These are phyloP conservation scores for Mycena venus DNA, from an alignment of 768 basidiomycete genomes.

Conservation along the genomic window DNA sequence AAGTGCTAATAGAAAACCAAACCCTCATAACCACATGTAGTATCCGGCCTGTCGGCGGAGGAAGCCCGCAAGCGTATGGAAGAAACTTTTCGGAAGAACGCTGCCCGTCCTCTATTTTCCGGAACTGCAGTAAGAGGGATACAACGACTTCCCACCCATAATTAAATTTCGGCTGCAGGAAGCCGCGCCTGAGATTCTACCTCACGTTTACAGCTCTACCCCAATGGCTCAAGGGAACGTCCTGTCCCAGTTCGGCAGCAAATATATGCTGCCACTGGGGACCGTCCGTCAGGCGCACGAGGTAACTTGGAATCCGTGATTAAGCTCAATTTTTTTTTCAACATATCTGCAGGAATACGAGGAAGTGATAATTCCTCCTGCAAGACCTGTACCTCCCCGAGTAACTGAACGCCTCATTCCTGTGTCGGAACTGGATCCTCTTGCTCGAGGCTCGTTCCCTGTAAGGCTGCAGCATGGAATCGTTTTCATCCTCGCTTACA, in stretches of 20 bases:
- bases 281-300: slow-evolving; percentile 78
- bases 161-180: slow-evolving; percentile 50
- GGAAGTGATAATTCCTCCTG: slow-evolving; percentile 92
- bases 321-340: not conserved
- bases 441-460: slow-evolving; percentile 88
- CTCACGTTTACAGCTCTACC: slow-evolving; percentile 90
- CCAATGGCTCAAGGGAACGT: slow-evolving; percentile 70
- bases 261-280: slow-evolving; percentile 87
- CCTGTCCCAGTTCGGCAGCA: slow-evolving; percentile 80
- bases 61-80: slow-evolving; percentile 76
- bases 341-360: slow-evolving; percentile 76
- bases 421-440: slow-evolving; percentile 79
- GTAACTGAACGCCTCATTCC: slow-evolving; percentile 77
- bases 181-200: slow-evolving; percentile 72
- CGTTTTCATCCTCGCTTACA: not conserved
- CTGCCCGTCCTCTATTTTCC: slow-evolving; percentile 75
- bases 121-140: slow-evolving; percentile 60
- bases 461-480: slow-evolving; percentile 60
- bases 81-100: slow-evolving; percentile 69
- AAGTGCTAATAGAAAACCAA: not conserved
- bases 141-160: not conserved
- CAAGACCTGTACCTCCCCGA: slow-evolving; percentile 81
- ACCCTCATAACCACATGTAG: not conserved
- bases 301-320: slow-evolving; percentile 53
- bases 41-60: slow-evolving; percentile 49